Base-by-base conservation (phyloP, 768 basidiomycete genomes). In the Boletus bicolor region DNA sequence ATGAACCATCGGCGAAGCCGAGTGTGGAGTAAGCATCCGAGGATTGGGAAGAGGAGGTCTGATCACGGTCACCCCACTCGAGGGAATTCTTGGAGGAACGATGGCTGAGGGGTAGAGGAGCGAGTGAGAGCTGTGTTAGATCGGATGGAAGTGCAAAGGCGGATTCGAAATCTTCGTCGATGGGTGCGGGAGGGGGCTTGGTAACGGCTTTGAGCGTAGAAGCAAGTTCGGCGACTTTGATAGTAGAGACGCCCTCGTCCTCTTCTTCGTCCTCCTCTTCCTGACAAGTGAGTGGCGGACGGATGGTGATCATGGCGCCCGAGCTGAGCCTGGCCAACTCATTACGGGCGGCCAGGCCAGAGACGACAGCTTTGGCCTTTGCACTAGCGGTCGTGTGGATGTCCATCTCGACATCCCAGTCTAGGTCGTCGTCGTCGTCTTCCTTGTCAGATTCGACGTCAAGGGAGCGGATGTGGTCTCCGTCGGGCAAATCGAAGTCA, bases 61-160 rank as follows among this genome's bases (percentile, higher is more conserved):
- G 83, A 64, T 93, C 89, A 67, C 83, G 89, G 73, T 92, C 90
- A 32, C 87, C 81, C 89, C 90, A 92, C 73, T 91, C 90, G 28
- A 93, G 77, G 1, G 91, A 91, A 49, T 82, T 83, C 75, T 92
- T 92, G 54, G 91, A 92, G 9, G 87, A 80, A 49, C 87, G 84
- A 66, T 91, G 88, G 60, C 78, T 82, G 19, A 91, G 82, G 32
- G 88, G 83, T 53, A 86, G 75, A 50, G 92, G 89, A 41, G 87
- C 86, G 42, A 94, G 84, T 19, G 91, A 93, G 49, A 94, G 82
- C 65, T 82, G 84, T 9, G 87, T 90, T 54, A 94, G 81, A 67
- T 91, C 85, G 51, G 82, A 82, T 39, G 92, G 91, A 36, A 94
- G 77, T 26, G 85, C 82, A 67, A 93, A 91, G 51, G 80, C 92